Evolutionary conservation across 2,329 filamentous ascomycete species (phyloP).

Genomic region (Berkeleyomyces basicola): DNA sequence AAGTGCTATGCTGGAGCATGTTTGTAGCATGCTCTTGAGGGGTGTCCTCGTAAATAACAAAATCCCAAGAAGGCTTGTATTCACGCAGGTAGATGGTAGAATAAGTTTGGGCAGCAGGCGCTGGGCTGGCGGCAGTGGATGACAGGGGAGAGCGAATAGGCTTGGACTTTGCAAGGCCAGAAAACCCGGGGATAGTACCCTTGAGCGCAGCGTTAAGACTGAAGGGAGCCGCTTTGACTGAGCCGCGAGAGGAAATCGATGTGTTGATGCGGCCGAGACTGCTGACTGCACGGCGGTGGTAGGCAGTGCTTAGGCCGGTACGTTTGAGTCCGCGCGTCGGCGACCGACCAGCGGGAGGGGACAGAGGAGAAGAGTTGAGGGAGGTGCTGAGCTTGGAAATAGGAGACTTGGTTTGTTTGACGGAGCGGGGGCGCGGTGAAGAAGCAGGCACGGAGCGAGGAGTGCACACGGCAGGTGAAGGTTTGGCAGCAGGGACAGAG

Average conservation of each 20-base stretch:
- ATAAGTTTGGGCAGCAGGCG: constrained; percentile 15
- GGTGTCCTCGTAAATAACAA: constrained; percentile 88
- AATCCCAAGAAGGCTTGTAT: constrained; percentile 60
- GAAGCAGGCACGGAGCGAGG: constrained; percentile 18
- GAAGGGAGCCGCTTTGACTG: constrained; percentile 44
- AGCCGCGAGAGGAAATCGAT: constrained; percentile 38
- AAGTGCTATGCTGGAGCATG: constrained; percentile 78
- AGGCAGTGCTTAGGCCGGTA: constrained; percentile 49
- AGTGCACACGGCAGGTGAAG: constrained; percentile 21
- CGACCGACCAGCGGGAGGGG: constrained; percentile 54
- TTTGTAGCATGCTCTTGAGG: constrained; percentile 84
- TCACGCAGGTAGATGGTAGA: constrained; percentile 20
- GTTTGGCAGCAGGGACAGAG: constrained; percentile 19
- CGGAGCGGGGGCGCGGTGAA: constrained; percentile 26
- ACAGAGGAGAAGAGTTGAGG: constrained; percentile 33
- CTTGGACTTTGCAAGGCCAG: constrained; percentile 22
- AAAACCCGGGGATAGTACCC: constrained; percentile 52
- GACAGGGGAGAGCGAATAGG: constrained; percentile 17
- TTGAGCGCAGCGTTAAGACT: constrained; percentile 71
- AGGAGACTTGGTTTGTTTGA: constrained; percentile 38
- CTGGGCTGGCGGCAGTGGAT: constrained; percentile 19
- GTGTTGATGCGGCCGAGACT: constrained; percentile 56
- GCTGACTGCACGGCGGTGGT: constrained; percentile 36
- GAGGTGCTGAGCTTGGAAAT: constrained; percentile 26
- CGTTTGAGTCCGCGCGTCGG: constrained; percentile 51